These are phyloP conservation scores for Diaporthe sp. DNA, from an alignment of 2,329 filamentous ascomycete species.

Conservation along the genomic window DNA sequence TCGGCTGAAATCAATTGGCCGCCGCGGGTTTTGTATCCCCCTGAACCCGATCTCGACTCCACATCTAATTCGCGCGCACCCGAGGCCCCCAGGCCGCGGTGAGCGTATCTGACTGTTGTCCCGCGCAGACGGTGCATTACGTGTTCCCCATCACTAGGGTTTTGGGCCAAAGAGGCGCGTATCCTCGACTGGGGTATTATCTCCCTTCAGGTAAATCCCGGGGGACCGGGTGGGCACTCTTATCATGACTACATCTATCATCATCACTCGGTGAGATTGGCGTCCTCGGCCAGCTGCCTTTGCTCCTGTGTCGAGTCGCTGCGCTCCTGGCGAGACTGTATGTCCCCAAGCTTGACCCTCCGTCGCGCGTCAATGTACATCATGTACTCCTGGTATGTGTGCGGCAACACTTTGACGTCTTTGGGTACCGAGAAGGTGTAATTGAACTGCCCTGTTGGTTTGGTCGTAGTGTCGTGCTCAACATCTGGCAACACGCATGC, in stretches of 20 bases:
- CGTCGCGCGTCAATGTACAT: slow-evolving; percentile 60
- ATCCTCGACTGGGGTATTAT: background rate
- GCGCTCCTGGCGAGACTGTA: slow-evolving; percentile 42
- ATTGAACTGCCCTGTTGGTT: slow-evolving; percentile 81
- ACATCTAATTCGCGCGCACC: background rate
- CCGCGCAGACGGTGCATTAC: background rate
- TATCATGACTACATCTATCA: background rate
- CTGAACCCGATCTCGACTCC: background rate
- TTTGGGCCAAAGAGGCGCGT: background rate
- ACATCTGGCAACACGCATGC: slow-evolving; percentile 61
- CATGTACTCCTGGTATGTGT: slow-evolving; percentile 59
- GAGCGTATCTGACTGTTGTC: background rate
- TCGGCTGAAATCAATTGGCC: slow-evolving; percentile 10
- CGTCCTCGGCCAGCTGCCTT: slow-evolving; percentile 28
- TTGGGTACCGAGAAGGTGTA: slow-evolving; percentile 69
- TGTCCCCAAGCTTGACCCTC: slow-evolving; percentile 53
- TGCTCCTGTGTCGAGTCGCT: slow-evolving; percentile 30
- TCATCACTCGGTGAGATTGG: slow-evolving; percentile 40
- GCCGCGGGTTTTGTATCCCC: background rate
- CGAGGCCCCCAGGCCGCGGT: background rate
- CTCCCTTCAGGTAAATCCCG: background rate
- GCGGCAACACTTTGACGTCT: slow-evolving; percentile 55
- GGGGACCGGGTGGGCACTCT: background rate
- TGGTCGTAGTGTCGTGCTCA: slow-evolving; percentile 68
- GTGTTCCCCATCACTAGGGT: slow-evolving; percentile 14